Conservation (phyloP, 371 early-diverging fungal genomes). For the Actinomortierella ambigua region DNA sequence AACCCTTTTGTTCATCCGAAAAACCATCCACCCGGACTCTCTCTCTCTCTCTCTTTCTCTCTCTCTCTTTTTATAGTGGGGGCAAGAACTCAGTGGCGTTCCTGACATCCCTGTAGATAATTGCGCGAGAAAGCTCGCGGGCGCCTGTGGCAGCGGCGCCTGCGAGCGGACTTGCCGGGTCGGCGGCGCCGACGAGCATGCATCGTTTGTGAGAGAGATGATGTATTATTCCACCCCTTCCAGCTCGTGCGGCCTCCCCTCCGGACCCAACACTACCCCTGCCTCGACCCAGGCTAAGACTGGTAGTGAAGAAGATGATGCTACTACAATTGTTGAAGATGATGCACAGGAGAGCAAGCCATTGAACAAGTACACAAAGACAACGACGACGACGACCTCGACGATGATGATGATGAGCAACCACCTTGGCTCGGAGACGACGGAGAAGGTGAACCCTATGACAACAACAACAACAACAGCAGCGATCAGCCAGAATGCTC, state of each 20-base stretch:
- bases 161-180: constrained; percentile 45
- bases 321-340: too few species aligned
- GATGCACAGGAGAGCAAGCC: too few species aligned
- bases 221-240: constrained; percentile 27
- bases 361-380: not conserved
- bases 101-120: constrained; percentile 49
- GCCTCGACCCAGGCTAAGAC: too few species aligned
- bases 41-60: not conserved
- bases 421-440: not conserved
- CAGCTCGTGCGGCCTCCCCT: too few species aligned
- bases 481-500: not conserved
- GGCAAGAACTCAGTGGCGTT: constrained; percentile 45
- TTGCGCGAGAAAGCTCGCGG: constrained; percentile 44
- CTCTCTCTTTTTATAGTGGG: constrained; percentile 19
- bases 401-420: not conserved
- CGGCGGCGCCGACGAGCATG: constrained; percentile 36
- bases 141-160: constrained; percentile 45
- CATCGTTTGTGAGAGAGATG: constrained; percentile 46
- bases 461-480: constrained; percentile 2
- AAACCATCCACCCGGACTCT: not conserved
- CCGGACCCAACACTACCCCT: too few species aligned
- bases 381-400: constrained; percentile 21
- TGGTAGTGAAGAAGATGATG: too few species aligned
- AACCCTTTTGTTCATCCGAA: too few species aligned
- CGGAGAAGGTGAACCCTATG: not conserved